Percentiles rank a stretch among this genome's conserved stretches.
phyloP scores from a whole-genome alignment of 768 basidiomycete species.

The Pholiota molesta region DNA sequence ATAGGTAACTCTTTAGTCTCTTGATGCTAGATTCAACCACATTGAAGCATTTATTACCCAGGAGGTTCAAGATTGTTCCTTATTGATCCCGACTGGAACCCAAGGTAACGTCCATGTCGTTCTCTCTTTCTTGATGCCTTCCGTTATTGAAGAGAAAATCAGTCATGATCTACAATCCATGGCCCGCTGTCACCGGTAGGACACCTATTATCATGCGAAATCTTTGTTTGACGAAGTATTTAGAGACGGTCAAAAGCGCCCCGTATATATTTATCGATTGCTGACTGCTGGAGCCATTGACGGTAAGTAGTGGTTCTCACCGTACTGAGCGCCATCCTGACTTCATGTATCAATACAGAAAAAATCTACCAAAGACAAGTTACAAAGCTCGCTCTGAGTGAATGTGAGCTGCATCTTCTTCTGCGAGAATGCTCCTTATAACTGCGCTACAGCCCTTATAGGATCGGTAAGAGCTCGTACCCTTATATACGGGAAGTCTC shows the following conservation, averaged over 20 bases:
- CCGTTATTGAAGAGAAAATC: slow-evolving; percentile 5
- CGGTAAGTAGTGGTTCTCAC: slow-evolving; percentile 44
- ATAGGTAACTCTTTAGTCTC: slow-evolving; percentile 53
- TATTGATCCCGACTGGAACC: slow-evolving; percentile 94
- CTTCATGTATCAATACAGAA: slow-evolving; percentile 44
- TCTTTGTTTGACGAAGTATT: slow-evolving; percentile 10
- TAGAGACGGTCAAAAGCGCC: slow-evolving; percentile 92
- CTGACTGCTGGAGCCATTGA: slow-evolving; percentile 90
- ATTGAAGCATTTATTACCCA: slow-evolving; percentile 19
- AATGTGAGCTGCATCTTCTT: slow-evolving; percentile 54
- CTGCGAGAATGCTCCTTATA: neutral
- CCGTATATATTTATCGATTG: slow-evolving; percentile 89
- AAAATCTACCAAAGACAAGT: slow-evolving; percentile 95
- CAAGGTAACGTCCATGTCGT: slow-evolving; percentile 51
- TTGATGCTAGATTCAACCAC: neutral
- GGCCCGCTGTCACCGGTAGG: slow-evolving; percentile 92
- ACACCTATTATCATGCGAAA: slow-evolving; percentile 4
- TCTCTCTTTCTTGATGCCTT: neutral
- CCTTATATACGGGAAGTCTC: neutral
- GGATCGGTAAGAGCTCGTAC: slow-evolving; percentile 52
- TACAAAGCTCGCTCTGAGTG: slow-evolving; percentile 89
- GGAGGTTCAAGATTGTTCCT: slow-evolving; percentile 84
- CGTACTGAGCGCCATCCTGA: neutral
- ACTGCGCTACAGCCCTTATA: slow-evolving; percentile 57
- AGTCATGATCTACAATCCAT: slow-evolving; percentile 95